Evolutionary conservation across 192 early-diverging fungal genomes (phyloP).

Genomic region (Cetraspora pellucida): DNA sequence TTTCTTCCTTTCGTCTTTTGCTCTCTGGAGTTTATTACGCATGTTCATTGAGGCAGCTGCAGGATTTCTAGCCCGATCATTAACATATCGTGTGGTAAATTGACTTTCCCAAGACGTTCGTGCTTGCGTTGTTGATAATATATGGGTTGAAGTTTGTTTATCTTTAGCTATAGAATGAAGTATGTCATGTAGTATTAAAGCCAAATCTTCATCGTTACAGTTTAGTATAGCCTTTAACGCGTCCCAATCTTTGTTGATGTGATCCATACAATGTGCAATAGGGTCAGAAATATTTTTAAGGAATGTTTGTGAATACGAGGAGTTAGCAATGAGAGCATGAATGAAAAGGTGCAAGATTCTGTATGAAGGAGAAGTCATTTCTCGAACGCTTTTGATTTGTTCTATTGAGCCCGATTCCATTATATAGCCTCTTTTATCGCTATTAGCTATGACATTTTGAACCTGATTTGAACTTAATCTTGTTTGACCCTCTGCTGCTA

Average conservation of each 20-base stretch:
- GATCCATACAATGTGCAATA: conserved; percentile 19
- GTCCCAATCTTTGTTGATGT: conserved; percentile 32
- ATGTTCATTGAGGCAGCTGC: neutral
- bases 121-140: neutral
- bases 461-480: neutral
- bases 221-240: conserved; percentile 15
- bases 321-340: conserved; percentile 14
- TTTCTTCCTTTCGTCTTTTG: neutral
- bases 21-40: neutral
- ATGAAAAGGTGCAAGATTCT: conserved; percentile 20
- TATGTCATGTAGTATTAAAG: neutral
- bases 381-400: neutral
- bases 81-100: too few relatives aligned
- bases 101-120: too few relatives aligned
- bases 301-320: neutral
- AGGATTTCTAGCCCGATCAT: too few relatives aligned
- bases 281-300: neutral
- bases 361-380: conserved; percentile 19
- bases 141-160: neutral
- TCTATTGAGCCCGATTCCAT: neutral
- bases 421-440: conserved; percentile 9
- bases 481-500: neutral
- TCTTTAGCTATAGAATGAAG: neutral
- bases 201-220: conserved; percentile 24
- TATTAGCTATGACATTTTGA: neutral